Evolutionary conservation across 345 rosid genomes (phyloP).

Genomic region (Salix koriyanagi): DNA sequence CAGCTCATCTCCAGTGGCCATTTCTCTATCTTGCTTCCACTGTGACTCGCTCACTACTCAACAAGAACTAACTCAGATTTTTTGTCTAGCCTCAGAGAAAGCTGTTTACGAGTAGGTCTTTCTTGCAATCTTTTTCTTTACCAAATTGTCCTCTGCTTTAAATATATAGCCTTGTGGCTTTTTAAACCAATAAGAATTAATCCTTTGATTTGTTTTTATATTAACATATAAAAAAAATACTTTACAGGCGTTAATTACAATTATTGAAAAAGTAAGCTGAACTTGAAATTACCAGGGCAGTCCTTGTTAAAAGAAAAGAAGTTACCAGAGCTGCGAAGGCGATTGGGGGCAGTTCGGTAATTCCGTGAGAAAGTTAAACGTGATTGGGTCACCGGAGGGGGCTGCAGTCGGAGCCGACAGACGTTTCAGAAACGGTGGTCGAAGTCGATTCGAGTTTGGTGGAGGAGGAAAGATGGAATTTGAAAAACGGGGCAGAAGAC

Average conservation of each 20-base stretch:
- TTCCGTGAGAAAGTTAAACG: not conserved
- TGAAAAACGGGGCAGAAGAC: not conserved
- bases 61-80: not conserved
- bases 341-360: constrained; percentile 8
- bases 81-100: no score
- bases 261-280: no score
- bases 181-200: no score
- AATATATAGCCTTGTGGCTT: no score
- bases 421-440: not conserved
- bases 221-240: no score
- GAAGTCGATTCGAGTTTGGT: not conserved
- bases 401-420: constrained; percentile 1
- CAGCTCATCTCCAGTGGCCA: constrained; percentile 36
- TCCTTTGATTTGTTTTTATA: no score
- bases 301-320: not conserved
- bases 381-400: not conserved
- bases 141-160: no score
- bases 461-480: not conserved
- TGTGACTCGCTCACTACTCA: constrained; percentile 12
- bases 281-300: no score
- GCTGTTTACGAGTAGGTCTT: not conserved
- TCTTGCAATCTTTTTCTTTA: no score
- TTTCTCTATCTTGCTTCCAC: not conserved
- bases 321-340: constrained; percentile 4
- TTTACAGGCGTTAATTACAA: no score